Conservation (phyloP, 2,329 filamentous ascomycete genomes). For the Albophoma yamanashiensis region DNA sequence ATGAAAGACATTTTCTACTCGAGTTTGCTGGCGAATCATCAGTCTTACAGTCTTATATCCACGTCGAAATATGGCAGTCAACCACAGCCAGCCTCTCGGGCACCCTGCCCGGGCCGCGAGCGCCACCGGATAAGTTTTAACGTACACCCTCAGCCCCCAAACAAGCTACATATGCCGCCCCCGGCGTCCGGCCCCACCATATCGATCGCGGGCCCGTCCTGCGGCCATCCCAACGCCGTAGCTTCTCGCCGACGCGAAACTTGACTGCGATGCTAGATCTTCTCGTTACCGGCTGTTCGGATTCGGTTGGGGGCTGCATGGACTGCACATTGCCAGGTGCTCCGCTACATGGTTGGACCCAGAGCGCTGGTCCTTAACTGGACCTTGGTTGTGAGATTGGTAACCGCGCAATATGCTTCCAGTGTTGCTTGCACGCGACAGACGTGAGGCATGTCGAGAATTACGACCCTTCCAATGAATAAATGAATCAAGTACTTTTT, state of each 20-base stretch:
- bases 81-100: background rate
- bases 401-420: background rate
- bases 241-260: background rate
- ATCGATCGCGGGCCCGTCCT: background rate
- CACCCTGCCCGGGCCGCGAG: background rate
- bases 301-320: background rate
- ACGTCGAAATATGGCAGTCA: background rate
- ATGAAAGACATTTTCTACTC: background rate
- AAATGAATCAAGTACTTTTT: too few species aligned
- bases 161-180: background rate
- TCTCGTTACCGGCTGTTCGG: background rate
- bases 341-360: background rate
- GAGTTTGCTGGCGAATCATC: background rate
- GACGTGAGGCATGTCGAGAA: too few species aligned
- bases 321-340: background rate
- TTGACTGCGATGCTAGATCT: background rate
- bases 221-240: background rate
- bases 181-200: background rate
- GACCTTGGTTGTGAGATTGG: background rate
- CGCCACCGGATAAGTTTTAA: background rate
- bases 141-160: background rate
- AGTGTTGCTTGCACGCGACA: background rate
- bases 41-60: background rate
- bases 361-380: background rate
- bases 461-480: too few species aligned